These are phyloP conservation scores for Fraxinus americana DNA, from an alignment of 257 asterid species.

Conservation along the genomic window DNA sequence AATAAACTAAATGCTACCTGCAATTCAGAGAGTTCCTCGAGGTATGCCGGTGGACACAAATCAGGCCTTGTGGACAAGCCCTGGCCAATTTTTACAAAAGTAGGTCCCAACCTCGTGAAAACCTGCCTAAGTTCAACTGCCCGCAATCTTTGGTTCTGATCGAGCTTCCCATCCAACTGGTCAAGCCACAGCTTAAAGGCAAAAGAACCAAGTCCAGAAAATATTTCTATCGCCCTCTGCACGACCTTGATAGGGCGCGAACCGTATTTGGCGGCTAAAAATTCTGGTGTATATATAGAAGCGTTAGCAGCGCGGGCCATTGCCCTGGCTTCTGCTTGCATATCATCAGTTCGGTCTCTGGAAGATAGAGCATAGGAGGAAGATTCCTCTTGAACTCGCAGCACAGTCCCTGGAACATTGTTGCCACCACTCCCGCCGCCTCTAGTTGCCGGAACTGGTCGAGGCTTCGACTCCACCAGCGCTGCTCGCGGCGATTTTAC, in stretches of 20 bases:
- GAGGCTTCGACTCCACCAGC: conserved; percentile 74
- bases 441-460: conserved; percentile 44
- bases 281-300: conserved; percentile 66
- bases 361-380: conserved; percentile 23
- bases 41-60: conserved; percentile 79
- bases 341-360: conserved; percentile 85
- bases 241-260: conserved; percentile 76
- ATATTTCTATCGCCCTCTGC: conserved; percentile 70
- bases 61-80: conserved; percentile 98
- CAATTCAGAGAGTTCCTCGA: conserved; percentile 87
- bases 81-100: conserved; percentile 95
- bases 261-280: conserved; percentile 59
- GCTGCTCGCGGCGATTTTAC: conserved; percentile 50
- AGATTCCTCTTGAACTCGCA: conserved; percentile 29
- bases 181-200: conserved; percentile 80
- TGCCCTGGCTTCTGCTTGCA: conserved; percentile 94
- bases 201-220: conserved; percentile 71
- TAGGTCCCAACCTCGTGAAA: conserved; percentile 89
- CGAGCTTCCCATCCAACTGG: conserved; percentile 54
- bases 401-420: conserved; percentile 25
- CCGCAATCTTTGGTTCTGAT: conserved; percentile 61
- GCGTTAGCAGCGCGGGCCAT: conserved; percentile 90
- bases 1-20: conserved; percentile 49
- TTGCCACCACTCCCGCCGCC: conserved; percentile 38
- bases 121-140: conserved; percentile 72